These are phyloP conservation scores for Heterobasidion parviporum DNA, from an alignment of 1,284 basidiomycete species.

Conservation along the genomic window DNA sequence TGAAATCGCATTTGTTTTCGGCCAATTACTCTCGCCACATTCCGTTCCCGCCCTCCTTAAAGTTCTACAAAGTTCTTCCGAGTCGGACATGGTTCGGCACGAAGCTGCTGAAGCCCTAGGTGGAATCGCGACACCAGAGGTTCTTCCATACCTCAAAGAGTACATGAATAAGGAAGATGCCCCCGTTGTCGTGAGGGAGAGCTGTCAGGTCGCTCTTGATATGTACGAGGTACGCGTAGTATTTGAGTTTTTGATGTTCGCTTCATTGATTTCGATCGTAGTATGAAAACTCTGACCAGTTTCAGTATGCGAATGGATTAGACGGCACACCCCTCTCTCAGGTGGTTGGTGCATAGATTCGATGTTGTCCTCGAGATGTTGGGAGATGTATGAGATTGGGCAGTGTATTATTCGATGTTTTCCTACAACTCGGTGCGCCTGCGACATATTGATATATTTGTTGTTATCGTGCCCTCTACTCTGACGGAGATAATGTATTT, in stretches of 20 bases:
- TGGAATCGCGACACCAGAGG: constrained; percentile 90
- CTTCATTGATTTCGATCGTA: constrained; percentile 21
- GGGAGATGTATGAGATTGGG: neutral
- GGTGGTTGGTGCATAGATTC: neutral
- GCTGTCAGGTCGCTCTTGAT: constrained; percentile 94
- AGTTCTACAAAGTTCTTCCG: constrained; percentile 66
- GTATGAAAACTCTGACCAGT: constrained; percentile 88
- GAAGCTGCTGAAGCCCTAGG: constrained; percentile 98
- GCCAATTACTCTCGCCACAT: constrained; percentile 86
- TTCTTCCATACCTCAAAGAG: constrained; percentile 79
- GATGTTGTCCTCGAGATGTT: neutral
- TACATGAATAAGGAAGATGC: constrained; percentile 77
- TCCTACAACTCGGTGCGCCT: neutral
- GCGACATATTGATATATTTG: neutral
- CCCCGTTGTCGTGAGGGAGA: constrained; percentile 89
- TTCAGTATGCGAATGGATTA: constrained; percentile 72
- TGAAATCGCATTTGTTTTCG: constrained; percentile 97
- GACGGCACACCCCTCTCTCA: constrained; percentile 10
- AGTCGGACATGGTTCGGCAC: constrained; percentile 97
- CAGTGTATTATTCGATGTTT: neutral
- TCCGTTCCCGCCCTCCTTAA: constrained; percentile 81
- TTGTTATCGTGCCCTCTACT: too few relatives aligned
- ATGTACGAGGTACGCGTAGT: constrained; percentile 81
- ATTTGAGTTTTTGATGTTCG: neutral
- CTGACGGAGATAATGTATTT: too few relatives aligned